phyloP scores from a whole-genome alignment of 495 filamentous ascomycete genomes.

The Talaromyces proteolyticus region DNA sequence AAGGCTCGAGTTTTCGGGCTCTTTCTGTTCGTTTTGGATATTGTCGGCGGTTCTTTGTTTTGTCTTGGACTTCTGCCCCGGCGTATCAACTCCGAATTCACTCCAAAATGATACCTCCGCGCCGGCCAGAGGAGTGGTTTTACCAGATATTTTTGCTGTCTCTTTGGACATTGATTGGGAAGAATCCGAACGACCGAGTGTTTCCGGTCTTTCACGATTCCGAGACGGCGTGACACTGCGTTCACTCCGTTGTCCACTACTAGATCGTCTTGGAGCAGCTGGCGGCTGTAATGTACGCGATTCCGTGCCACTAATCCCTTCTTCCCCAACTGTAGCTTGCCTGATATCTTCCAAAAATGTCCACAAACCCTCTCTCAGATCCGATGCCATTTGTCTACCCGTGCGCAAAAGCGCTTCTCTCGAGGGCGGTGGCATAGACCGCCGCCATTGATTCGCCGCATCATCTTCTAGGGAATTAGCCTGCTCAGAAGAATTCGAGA shows the following conservation, averaged over 20 bases:
- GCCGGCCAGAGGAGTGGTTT: slow-evolving; percentile 38
- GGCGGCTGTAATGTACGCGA: slow-evolving; percentile 28
- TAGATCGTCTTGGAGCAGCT: slow-evolving; percentile 6
- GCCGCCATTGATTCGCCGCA: slow-evolving; percentile 25
- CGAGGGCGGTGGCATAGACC: slow-evolving; percentile 38
- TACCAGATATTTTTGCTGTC: slow-evolving; percentile 33
- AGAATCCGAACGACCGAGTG: slow-evolving; percentile 34
- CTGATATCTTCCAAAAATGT: slow-evolving; percentile 93
- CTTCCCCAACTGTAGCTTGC: slow-evolving; percentile 92
- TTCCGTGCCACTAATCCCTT: slow-evolving; percentile 60
- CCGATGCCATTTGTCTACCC: slow-evolving; percentile 83
- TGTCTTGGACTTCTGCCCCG: slow-evolving; percentile 36
- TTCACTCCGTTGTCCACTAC: slow-evolving; percentile 25
- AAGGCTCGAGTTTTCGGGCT: slow-evolving; percentile 25
- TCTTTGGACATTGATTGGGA: slow-evolving; percentile 25
- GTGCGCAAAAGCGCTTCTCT: slow-evolving; percentile 56
- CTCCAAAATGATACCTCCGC: slow-evolving; percentile 44
- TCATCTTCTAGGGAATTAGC: slow-evolving; percentile 13
- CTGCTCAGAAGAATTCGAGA: slow-evolving; percentile 20
- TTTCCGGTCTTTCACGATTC: slow-evolving; percentile 12
- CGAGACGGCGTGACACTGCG: slow-evolving; percentile 18
- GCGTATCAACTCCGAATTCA: slow-evolving; percentile 50
- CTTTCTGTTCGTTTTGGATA: slow-evolving; percentile 27
- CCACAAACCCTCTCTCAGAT: slow-evolving; percentile 87
- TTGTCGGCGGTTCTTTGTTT: slow-evolving; percentile 23